phyloP scores from a whole-genome alignment of 345 rosid genomes.

The Linum trigynum region DNA sequence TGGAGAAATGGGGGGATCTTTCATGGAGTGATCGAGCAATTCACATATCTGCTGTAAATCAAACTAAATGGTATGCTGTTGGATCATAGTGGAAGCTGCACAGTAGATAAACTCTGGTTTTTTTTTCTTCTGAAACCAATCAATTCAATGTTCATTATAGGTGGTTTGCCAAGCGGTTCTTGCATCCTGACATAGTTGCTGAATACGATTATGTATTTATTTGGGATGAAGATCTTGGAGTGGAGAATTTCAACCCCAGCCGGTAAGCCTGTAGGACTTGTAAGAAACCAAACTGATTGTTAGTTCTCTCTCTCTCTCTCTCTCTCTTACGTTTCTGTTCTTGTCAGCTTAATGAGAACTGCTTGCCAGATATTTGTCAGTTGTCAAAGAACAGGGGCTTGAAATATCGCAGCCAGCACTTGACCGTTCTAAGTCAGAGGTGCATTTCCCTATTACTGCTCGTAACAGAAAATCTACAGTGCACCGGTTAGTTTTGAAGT shows the following conservation, averaged over 20 bases:
- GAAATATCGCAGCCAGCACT: constrained; percentile 96
- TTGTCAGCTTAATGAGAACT: neutral
- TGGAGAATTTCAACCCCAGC: constrained; percentile 58
- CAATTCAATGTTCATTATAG: constrained; percentile 25
- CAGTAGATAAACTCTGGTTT: neutral
- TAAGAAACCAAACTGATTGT: neutral
- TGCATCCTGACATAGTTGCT: constrained; percentile 78
- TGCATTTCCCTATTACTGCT: constrained; percentile 69
- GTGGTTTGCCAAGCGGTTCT: constrained; percentile 97
- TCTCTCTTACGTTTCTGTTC: neutral
- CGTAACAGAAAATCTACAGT: constrained; percentile 41
- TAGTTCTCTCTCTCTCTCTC: neutral
- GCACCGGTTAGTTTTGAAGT: constrained; percentile 45
- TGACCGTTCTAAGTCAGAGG: constrained; percentile 60
- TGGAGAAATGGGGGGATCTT: constrained; percentile 43
- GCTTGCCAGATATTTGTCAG: constrained; percentile 47
- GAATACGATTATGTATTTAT: constrained; percentile 76
- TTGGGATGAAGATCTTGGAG: constrained; percentile 97
- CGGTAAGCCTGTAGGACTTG: constrained; percentile 26
- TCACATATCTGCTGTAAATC: constrained; percentile 44
- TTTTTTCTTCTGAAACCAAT: neutral
- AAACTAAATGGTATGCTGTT: constrained; percentile 44
- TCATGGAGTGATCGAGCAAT: constrained; percentile 34
- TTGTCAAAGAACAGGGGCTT: constrained; percentile 64
- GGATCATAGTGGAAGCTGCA: neutral